Evolutionary conservation across 331 rosid species (phyloP).

Genomic region (Malus hybrid): DNA sequence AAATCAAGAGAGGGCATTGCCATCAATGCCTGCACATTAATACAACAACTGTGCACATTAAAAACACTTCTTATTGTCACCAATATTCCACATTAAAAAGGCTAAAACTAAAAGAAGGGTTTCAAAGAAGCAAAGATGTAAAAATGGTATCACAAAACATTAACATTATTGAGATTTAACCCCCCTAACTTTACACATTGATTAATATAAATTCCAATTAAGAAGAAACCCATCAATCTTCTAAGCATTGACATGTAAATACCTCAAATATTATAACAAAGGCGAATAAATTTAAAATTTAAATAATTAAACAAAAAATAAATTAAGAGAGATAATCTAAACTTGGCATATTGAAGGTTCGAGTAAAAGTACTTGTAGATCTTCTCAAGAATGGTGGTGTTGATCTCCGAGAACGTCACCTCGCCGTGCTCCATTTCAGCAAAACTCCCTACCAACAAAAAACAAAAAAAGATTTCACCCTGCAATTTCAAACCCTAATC

Average conservation of each 20-base stretch:
- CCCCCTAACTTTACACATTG: background rate
- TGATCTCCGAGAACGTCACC: slow-evolving; percentile 94
- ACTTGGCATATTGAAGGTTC: slow-evolving; percentile 97
- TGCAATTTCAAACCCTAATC: background rate
- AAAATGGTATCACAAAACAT: too few relatives aligned
- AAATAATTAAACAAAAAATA: too few relatives aligned
- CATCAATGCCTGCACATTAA: slow-evolving; percentile 57
- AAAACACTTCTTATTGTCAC: too few relatives aligned
- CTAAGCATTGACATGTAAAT: background rate
- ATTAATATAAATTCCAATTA: background rate
- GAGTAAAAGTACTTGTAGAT: slow-evolving; percentile 92
- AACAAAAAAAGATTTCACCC: background rate
- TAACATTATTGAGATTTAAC: background rate
- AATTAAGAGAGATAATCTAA: background rate
- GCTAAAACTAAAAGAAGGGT: background rate
- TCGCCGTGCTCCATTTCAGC: slow-evolving; percentile 72
- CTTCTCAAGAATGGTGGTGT: slow-evolving; percentile 93
- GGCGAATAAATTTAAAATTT: too few relatives aligned
- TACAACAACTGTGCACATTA: background rate
- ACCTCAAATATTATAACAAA: background rate
- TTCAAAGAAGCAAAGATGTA: background rate
- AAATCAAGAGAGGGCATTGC: slow-evolving; percentile 96
- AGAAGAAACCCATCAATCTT: background rate
- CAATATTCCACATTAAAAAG: background rate
- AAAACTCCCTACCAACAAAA: slow-evolving; percentile 55